These are phyloP conservation scores for Simplicillium aogashimaense DNA, from an alignment of 2,329 filamentous ascomycete species.

Conservation along the genomic window DNA sequence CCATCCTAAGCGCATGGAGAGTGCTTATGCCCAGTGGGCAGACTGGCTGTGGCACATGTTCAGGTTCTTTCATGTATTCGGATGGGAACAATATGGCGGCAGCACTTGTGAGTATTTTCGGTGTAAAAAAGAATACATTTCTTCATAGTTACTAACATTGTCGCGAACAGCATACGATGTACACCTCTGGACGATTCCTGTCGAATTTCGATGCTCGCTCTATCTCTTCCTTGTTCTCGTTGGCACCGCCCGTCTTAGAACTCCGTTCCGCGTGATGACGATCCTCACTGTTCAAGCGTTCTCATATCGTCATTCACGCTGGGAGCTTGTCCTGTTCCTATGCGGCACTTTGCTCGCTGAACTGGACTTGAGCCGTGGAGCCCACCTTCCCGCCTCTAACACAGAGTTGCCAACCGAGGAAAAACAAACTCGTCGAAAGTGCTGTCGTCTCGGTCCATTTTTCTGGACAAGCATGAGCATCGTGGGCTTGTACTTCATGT, in stretches of 20 bases:
- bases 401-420: constrained; percentile 11
- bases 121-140: no score
- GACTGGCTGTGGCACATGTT: constrained; percentile 40
- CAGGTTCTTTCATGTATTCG: constrained; percentile 39
- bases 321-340: constrained; percentile 47
- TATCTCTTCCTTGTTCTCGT: constrained; percentile 44
- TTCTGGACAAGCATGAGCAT: constrained; percentile 34
- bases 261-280: constrained; percentile 28
- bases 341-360: constrained; percentile 46
- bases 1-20: constrained; percentile 29
- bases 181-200: constrained; percentile 54
- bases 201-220: constrained; percentile 50
- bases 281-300: constrained; percentile 31
- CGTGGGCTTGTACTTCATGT: constrained; percentile 40
- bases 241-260: constrained; percentile 36
- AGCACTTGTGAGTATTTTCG: constrained; percentile 26
- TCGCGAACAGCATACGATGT: constrained; percentile 34
- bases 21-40: constrained; percentile 26
- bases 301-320: constrained; percentile 35
- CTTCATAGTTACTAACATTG: constrained; percentile 14
- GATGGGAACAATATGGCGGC: constrained; percentile 37
- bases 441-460: constrained; percentile 7
- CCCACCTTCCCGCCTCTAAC: constrained; percentile 23
- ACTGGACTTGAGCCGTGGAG: constrained; percentile 37
- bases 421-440: constrained; percentile 8